phyloP scores from a whole-genome alignment of 108 stramenopile genomes.

The Bacterosira constricta region DNA sequence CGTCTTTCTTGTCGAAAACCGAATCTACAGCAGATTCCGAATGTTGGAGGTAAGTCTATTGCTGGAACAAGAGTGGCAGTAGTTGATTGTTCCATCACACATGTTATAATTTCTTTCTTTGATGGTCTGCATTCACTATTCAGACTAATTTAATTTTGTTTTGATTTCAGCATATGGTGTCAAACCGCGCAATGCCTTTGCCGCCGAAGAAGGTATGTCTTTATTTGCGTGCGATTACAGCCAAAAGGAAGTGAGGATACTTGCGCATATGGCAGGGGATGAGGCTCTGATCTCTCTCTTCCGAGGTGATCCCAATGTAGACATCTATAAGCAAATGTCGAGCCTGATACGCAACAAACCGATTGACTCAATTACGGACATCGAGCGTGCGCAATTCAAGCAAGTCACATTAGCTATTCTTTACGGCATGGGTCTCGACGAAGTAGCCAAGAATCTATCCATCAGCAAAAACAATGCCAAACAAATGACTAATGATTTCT shows the following conservation, averaged over 20 bases:
- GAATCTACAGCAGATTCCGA: constrained; percentile 63
- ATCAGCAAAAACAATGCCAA: constrained; percentile 38
- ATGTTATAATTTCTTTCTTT: too few relatives aligned
- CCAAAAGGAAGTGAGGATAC: constrained; percentile 68
- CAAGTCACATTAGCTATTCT: constrained; percentile 59
- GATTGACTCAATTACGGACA: constrained; percentile 31
- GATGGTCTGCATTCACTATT: not conserved
- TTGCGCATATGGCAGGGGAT: constrained; percentile 61
- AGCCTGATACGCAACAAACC: constrained; percentile 44
- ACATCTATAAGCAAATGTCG: constrained; percentile 66
- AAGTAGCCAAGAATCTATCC: constrained; percentile 55
- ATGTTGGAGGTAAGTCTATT: not conserved
- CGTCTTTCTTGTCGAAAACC: constrained; percentile 63
- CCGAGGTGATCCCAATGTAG: constrained; percentile 19
- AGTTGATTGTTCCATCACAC: too few relatives aligned
- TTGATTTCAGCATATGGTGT: constrained; percentile 22
- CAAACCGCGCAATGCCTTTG: constrained; percentile 46
- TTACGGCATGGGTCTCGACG: constrained; percentile 60
- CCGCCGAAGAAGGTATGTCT: constrained; percentile 6
- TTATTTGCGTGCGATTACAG: constrained; percentile 65
- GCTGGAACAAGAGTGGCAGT: too few relatives aligned
- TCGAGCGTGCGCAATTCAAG: constrained; percentile 58
- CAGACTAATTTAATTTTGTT: not conserved
- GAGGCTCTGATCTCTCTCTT: constrained; percentile 50
- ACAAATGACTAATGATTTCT: constrained; percentile 54